Base-by-base conservation (phyloP, 2,329 filamentous ascomycete genomes). In the Huntiella savannae region DNA sequence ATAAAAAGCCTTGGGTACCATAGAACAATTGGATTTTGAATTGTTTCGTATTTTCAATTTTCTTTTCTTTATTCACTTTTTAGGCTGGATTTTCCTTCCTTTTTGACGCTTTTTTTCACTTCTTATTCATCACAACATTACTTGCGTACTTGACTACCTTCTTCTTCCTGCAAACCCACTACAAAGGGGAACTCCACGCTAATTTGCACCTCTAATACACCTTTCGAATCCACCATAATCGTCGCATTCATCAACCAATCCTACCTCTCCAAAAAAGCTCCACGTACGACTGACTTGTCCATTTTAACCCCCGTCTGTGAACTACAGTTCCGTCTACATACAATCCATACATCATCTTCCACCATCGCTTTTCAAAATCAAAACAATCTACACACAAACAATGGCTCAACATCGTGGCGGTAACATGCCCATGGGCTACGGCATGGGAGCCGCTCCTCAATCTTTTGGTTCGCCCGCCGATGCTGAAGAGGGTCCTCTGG, bases 401-500 rank as follows among this genome's bases (percentile, higher is more conserved):
- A 64, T 63, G 61, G 62, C 62, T 55, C 62, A 64, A 51, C 63
- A 79, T 65, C 76, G 77, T 60, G 78, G 75, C 53, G 43, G 48
- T 12, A 43, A 15, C 17, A 49, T 49, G 13, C 43, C 43, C 40
- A 79, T 82, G 57, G 81, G 82, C 63, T 92, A 92, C 66, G 83
- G 87, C 65, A 74, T 91, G 60, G 79, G 79, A 57, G 73, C 78
- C 61, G 75, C 78, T 57, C 78, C 76, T 45, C 57, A 57, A 58
- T 75, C 77, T 53, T 87, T 85, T 57, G 78, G 74, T 52, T 74
- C 69, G 69, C 50, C 70, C 66, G 56, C 68, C 65, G 53, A 51
- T 33, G 56, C 59, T 32, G 79, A 86, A 56, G 73, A 79, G 42
- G 84, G 76, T 62, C 77, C 81, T 49, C 75, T 98, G 55, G 91